Conservation (phyloP, 225 moss, liverwort and hornwort species). For the Polytrichum formosum region DNA sequence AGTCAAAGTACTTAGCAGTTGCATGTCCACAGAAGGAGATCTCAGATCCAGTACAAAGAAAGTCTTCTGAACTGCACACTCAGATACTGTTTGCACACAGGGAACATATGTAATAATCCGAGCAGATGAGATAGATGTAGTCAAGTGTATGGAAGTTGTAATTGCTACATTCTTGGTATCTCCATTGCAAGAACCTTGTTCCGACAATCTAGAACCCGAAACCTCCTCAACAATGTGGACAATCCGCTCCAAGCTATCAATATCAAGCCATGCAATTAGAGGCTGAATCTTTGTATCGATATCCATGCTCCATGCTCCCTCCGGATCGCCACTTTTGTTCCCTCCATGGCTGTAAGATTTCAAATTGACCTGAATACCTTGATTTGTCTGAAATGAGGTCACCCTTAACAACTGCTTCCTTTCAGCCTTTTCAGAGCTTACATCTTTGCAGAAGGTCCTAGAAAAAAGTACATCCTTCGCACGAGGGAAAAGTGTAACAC, state of each 20-base stretch:
- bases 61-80: constrained; percentile 20
- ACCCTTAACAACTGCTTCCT: constrained; percentile 61
- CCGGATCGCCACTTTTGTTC: constrained; percentile 23
- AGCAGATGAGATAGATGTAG: constrained; percentile 55
- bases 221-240: constrained; percentile 36
- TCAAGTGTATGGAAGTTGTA: constrained; percentile 43
- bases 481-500: constrained; percentile 47
- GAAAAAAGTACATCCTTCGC: constrained; percentile 14
- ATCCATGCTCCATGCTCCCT: constrained; percentile 44
- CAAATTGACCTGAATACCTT: constrained; percentile 50
- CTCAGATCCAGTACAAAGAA: constrained; percentile 50
- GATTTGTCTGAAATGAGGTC: constrained; percentile 41
- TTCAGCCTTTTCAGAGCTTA: constrained; percentile 15
- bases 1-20: constrained; percentile 30
- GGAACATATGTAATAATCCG: constrained; percentile 59
- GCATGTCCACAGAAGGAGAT: constrained; percentile 39
- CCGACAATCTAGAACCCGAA: constrained; percentile 22
- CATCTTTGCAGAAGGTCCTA: neutral
- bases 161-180: constrained; percentile 14
- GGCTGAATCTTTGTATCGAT: constrained; percentile 63
- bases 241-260: constrained; percentile 67
- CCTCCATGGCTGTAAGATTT: constrained; percentile 28
- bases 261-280: constrained; percentile 68
- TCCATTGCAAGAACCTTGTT: constrained; percentile 26
- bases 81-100: constrained; percentile 10